Evolutionary conservation across 371 early-diverging fungal genomes (phyloP), one percentile per base, ranked within the genome.

Genomic region (Catenaria anguillulae): DNA sequence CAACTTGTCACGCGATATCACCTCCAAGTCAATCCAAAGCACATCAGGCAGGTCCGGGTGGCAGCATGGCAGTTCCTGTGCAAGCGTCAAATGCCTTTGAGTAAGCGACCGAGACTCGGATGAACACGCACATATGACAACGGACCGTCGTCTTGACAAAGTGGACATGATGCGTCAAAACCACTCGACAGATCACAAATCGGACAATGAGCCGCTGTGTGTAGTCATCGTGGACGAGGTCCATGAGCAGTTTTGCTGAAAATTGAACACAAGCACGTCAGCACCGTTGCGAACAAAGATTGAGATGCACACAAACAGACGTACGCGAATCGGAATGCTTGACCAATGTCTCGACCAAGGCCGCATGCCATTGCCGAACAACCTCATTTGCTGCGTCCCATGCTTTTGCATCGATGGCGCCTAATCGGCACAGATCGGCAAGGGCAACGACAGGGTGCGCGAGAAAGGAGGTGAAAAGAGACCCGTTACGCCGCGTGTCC

Each of bases 221-320:
- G 67, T 93, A 93, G 55, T 90, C 90, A 67, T 94, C 97, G 37
- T 84, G 78, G 68, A 92, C 68, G 71, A 93, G 92, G 40, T 84
- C 69, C 60, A 83, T 79, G 63, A 83, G 70, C 54, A 36, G n/a
- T 50, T 33, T 21, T 37, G 31, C 54, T 24, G 17, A n/a, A 37
- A 40, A 40, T 10, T 40, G 40, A 40, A 40, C n/a, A n/a, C n/a
- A n/a, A n/a, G n/a, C n/a, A n/a, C n/a, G n/a, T n/a, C n/a, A n/a
- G n/a, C n/a, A n/a, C n/a, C n/a, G n/a, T n/a, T n/a, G n/a, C n/a
- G n/a, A n/a, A n/a, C n/a, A n/a, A n/a, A n/a, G n/a, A n/a, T n/a
- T n/a, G n/a, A n/a, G n/a, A n/a, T n/a, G n/a, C n/a, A n/a, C n/a
- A n/a, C n/a, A n/a, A n/a, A n/a, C n/a, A 40, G 17, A 40, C 40